A percentile compares a stretch with the other conserved stretches of the same genome.
These are phyloP conservation scores for Termitomyces titanicus DNA, from an alignment of 768 basidiomycete genomes.

Conservation along the genomic window DNA sequence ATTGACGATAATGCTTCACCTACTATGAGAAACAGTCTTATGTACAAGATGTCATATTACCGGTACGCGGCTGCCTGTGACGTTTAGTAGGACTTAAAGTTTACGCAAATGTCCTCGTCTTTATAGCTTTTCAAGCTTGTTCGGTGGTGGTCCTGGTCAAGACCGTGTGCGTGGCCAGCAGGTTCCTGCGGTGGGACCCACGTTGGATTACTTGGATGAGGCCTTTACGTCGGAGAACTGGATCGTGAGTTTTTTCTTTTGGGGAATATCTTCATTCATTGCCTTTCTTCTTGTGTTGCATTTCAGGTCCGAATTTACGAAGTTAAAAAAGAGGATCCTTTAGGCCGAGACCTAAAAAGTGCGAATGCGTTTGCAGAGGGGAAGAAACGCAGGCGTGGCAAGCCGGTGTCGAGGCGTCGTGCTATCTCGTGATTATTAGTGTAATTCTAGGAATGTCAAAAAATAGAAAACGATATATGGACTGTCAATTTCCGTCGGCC, in stretches of 20 bases:
- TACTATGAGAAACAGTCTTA: conserved; percentile 92
- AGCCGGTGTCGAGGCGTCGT: conserved; percentile 61
- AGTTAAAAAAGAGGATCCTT: conserved; percentile 89
- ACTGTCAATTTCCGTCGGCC: not conserved
- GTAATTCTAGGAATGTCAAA: conserved; percentile 1
- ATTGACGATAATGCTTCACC: conserved; percentile 82
- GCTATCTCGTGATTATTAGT: conserved; percentile 21
- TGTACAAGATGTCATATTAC: conserved; percentile 99
- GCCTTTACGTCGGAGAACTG: conserved; percentile 99
- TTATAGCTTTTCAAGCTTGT: conserved; percentile 80
- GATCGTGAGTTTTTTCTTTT: conserved; percentile 62
- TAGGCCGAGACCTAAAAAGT: conserved; percentile 86
- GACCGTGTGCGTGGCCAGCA: conserved; percentile 91
- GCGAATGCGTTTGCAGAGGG: conserved; percentile 84
- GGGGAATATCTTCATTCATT: conserved; percentile 4
- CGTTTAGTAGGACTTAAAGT: not conserved
- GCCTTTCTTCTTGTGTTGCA: not conserved
- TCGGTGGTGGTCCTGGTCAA: conserved; percentile 61
- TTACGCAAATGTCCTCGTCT: not conserved
- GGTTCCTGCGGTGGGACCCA: conserved; percentile 73
- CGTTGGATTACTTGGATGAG: conserved; percentile 90
- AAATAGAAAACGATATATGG: not conserved
- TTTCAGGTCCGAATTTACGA: conserved; percentile 83
- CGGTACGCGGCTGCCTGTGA: conserved; percentile 42
- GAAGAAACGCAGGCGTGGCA: conserved; percentile 84